Evolutionary conservation across 2,329 filamentous ascomycete genomes (phyloP), one percentile per base, ranked within the genome.

Genomic region (Sporothrix inflata): DNA sequence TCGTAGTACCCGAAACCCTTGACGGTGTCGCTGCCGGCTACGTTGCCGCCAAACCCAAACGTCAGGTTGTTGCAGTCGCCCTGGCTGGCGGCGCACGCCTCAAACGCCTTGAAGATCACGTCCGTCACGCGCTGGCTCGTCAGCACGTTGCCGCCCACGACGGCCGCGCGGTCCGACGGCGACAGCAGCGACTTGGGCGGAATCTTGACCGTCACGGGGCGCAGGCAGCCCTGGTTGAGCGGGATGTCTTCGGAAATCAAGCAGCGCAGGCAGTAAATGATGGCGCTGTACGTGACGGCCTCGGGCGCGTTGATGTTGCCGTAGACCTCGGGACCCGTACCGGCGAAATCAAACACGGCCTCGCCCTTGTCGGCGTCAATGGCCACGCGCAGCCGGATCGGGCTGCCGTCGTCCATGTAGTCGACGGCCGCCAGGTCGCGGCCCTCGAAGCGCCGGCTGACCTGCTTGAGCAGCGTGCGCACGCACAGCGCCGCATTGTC

Each of bases 31-130:
- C 87, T 83, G 4, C 85, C 84, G 0, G 85, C 81, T 38, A 86
- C 80, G 73, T 91, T 90, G 57, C 92, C 92, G 70, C 92, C 91
- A 77, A 93, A 93, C 74, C 92, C 93, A 78, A 96, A 96, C 0
- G 93, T 95, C 6, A 96, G 85, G 79, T 95, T 95, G 81, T 96
- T 96, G 80, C 90, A 92, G 81, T 92, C 91, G 66, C 93, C 93
- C 78, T 96, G 93, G 24, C 85, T 89, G 47, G 93, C 93, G 5
- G 92, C 92, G 76, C 91, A 94, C 9, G 93, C 93, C 73, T 87
- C 84, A 84, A 96, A 96, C 1, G 92, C 92, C 76, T 90, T 91
- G 74, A 97, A 86, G 4, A 97, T 91, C 40, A 95, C 92, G 77
- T 97, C 93, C 2, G 92, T 95, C 27, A 97, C 89, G 66, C 93